Evolutionary conservation across 805 yeast genomes (phyloP).

Genomic region (Hanseniaspora thailandica): DNA sequence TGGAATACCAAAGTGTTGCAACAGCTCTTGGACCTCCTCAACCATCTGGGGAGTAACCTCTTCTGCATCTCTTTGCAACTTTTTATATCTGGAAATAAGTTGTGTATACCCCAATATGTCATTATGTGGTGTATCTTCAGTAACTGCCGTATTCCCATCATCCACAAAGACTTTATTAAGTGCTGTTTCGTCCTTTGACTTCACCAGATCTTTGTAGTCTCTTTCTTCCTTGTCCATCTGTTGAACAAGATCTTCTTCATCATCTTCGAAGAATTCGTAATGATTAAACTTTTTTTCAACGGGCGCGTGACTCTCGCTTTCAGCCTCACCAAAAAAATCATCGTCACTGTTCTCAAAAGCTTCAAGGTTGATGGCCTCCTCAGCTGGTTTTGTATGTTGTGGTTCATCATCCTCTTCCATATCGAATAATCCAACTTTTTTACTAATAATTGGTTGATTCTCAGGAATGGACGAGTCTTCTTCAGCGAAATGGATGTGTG

Average conservation of each 20-base stretch:
- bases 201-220: constrained; percentile 57
- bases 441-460: not conserved
- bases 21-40: constrained; percentile 76
- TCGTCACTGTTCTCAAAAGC: not conserved
- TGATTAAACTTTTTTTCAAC: constrained; percentile 28
- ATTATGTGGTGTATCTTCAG: constrained; percentile 21
- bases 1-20: constrained; percentile 85
- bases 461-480: not conserved
- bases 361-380: constrained; percentile 30
- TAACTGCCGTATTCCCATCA: constrained; percentile 22
- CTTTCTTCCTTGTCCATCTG: constrained; percentile 58
- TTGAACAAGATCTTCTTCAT: constrained; percentile 54
- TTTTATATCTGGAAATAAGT: constrained; percentile 48
- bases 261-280: constrained; percentile 65
- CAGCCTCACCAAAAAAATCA: not conserved
- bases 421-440: constrained; percentile 13
- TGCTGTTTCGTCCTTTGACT: constrained; percentile 19
- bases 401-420: constrained; percentile 24
- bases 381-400: not conserved
- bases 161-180: constrained; percentile 26
- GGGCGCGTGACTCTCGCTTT: not conserved
- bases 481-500: no score
- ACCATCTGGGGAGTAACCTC: constrained; percentile 82
- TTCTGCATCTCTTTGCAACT: constrained; percentile 80
- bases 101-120: constrained; percentile 30